These are phyloP conservation scores for Ophiognomonia clavigignenti-juglandacearum DNA, from an alignment of 2,329 filamentous ascomycete genomes.

Conservation along the genomic window DNA sequence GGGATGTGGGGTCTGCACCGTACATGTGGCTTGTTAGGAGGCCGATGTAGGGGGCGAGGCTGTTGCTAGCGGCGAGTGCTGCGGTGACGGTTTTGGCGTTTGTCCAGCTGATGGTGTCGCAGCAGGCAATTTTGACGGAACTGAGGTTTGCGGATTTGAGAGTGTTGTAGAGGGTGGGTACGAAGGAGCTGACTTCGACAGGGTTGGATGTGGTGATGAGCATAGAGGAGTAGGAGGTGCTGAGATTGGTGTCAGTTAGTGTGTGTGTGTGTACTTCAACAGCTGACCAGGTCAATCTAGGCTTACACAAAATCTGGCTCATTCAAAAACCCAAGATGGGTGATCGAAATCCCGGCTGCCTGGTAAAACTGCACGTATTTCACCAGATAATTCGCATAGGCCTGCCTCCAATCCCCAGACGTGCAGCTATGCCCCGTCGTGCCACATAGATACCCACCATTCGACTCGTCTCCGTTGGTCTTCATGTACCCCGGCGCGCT, in stretches of 20 bases:
- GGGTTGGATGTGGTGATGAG: constrained; percentile 79
- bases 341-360: constrained; percentile 36
- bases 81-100: constrained; percentile 18
- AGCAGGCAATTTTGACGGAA: constrained; percentile 31
- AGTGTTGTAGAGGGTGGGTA: constrained; percentile 40
- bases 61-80: constrained; percentile 3
- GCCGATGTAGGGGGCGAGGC: constrained; percentile 23
- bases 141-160: constrained; percentile 27
- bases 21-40: constrained; percentile 36
- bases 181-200: constrained; percentile 55
- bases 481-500: constrained; percentile 48
- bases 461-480: constrained; percentile 37
- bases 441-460: constrained; percentile 41
- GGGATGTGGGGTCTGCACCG: constrained; percentile 32
- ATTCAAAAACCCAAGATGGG: constrained; percentile 43
- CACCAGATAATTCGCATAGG: constrained; percentile 43
- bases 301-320: constrained; percentile 35
- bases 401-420: constrained; percentile 41
- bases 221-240: constrained; percentile 40
- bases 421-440: constrained; percentile 33
- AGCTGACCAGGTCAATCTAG: background rate
- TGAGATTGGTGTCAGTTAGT: background rate
- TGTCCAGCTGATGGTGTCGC: constrained; percentile 35
- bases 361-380: constrained; percentile 43
- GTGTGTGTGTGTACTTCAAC: background rate